Base-by-base conservation (phyloP, 495 filamentous ascomycete genomes). In the Extremus antarcticus region DNA sequence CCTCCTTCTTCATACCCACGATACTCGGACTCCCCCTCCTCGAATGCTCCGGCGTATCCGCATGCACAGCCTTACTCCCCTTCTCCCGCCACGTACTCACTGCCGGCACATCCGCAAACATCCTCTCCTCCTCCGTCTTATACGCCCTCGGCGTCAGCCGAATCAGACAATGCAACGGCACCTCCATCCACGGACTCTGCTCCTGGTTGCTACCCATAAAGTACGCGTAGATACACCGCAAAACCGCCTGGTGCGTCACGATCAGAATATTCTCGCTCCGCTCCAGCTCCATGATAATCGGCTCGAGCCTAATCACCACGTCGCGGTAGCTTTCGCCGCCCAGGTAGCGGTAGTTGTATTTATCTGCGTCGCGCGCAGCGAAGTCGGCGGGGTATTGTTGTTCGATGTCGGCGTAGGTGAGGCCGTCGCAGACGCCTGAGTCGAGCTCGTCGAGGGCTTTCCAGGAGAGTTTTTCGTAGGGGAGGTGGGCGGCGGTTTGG, bases 221-320 rank as follows among this genome's bases (percentile, higher is more conserved):
- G 67, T 98, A 98, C 8, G 92, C 85, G 65, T 97, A 97, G 60
- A 98, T 96, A 72, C 92, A 98, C 50, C 92, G 81, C 53, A 98
- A 75, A 21, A 98, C 90, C 2, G 92, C 92, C 68, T 98, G 92
- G 68, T 98, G 92, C 4, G 92, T 96, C 46, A 98, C 90, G 64
- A 98, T 95, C 53, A 98, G 84, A 58, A 98, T 94, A 63, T 98
- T 91, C 67, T 96, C 92, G 61, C 82, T 86, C 53, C 92, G 81
- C 69, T 98, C 92, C 43, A 98, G 74, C 64, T 98, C 92, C 92
- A 98, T 98, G 73, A 98, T 98, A 69, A 98, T 98, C 47, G 92
- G 92, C 64, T 98, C 92, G 0, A 98, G 82, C 1, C 92, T 87
- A 58, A 96, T 96, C 22, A 98, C 92, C 0, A 98, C 91, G 66